Base-by-base conservation (phyloP, 108 stramenopile genomes). In the Cyclotella sp. region DNA sequence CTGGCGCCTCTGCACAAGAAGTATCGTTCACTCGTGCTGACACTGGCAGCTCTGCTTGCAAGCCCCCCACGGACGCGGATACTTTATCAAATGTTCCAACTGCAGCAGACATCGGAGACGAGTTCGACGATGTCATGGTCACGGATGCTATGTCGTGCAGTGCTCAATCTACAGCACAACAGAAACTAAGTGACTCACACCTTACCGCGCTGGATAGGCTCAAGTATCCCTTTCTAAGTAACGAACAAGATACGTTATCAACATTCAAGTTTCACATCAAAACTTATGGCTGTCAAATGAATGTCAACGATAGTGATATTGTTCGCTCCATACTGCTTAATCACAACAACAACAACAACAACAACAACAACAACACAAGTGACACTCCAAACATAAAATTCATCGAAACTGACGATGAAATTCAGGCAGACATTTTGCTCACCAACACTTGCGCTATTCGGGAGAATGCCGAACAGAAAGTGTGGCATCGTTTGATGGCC, bases 251-350 rank as follows among this genome's bases (percentile, higher is more conserved):
- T 11, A 18, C 27, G 26, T 22, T 63, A n/a, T 47, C 66, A 10
- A 79, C 81, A 11, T 47, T 79, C 8, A 76, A 86, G 62, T 99
- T 97, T 77, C 97, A 93, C 78, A 80, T 99, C 41, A 94, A 98
- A 86, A 99, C 98, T n/a, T 97, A 97, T 77, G 99, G 99, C 0
- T 99, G 99, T 86, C 97, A 98, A 79, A 98, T 98, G 98, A 99
- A 99, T 81, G 96, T 99, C 29, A 90, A 88, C 74, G 99, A 99
- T 72, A 86, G 90, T 19, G 98, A 98, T 61, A 94, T 99, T 72
- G 97, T 98, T 10, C 90, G 94, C 4, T 88, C 91, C 43, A 78
- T 98, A 5, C 77, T 98, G n/a, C 60, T 91, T 11, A 73, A 73
- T 45, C 63, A 70, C 41, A 54, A 29, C 15, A 41, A 3, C 42